phyloP scores from a whole-genome alignment of 805 yeast species.

The Maudiozyma saulgeensis region DNA sequence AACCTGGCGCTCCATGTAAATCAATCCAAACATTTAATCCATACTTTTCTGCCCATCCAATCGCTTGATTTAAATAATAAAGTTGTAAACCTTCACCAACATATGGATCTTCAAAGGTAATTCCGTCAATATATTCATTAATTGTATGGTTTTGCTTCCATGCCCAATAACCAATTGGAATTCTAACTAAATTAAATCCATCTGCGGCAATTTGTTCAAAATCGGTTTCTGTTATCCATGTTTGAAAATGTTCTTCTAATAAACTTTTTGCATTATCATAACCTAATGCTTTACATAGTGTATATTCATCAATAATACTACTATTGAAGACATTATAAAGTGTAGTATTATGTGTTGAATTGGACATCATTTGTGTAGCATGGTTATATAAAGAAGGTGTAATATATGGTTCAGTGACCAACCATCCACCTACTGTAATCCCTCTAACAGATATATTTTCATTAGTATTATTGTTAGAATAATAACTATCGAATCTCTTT shows the following conservation, averaged over 20 bases:
- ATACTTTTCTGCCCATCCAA: conserved; percentile 55
- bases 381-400: conserved; percentile 47
- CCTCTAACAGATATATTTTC: conserved; percentile 23
- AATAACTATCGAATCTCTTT: conserved; percentile 6
- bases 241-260: conserved; percentile 44
- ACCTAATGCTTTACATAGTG: conserved; percentile 42
- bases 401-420: conserved; percentile 60
- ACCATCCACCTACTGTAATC: conserved; percentile 63
- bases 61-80: conserved; percentile 50
- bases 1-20: conserved; percentile 74
- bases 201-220: conserved; percentile 39
- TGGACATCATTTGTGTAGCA: conserved; percentile 20
- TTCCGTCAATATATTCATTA: conserved; percentile 10
- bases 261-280: conserved; percentile 33
- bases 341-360: conserved; percentile 14
- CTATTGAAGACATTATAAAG: conserved; percentile 8
- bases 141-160: conserved; percentile 33
- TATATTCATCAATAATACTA: conserved; percentile 49
- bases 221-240: conserved; percentile 52
- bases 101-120: conserved; percentile 46
- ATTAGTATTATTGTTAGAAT: background rate
- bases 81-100: conserved; percentile 50
- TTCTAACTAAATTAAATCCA: conserved; percentile 62
- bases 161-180: conserved; percentile 81
- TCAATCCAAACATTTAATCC: conserved; percentile 65